Conservation (phyloP, 495 filamentous ascomycete species). For the Schizothecium vesticola region DNA sequence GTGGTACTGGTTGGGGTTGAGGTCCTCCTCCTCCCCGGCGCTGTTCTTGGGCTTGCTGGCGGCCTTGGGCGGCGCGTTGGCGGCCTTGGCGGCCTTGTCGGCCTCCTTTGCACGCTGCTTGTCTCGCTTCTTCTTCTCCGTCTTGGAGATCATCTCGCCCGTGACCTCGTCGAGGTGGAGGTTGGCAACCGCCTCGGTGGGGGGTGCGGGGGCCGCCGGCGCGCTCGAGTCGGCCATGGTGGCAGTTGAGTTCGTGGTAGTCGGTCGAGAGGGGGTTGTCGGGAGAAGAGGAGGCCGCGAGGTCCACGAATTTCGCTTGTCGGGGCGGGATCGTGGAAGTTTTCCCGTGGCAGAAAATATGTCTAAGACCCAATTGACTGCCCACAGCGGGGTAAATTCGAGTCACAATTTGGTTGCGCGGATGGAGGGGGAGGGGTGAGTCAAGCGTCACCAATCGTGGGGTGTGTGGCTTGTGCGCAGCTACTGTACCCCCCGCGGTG, state of each 20-base stretch:
- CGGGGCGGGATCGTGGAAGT: neutral
- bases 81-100: constrained; percentile 81
- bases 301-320: neutral
- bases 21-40: constrained; percentile 40
- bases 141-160: constrained; percentile 79
- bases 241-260: constrained; percentile 1
- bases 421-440: constrained; percentile 13
- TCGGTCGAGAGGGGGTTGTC: neutral
- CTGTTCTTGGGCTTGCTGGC: constrained; percentile 63
- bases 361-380: constrained; percentile 10
- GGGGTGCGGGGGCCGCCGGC: constrained; percentile 36
- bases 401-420: neutral
- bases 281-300: neutral
- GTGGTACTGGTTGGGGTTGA: constrained; percentile 94
- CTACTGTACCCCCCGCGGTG: neutral
- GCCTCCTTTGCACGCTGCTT: constrained; percentile 75
- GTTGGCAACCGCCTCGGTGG: constrained; percentile 60
- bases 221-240: constrained; percentile 47
- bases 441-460: constrained; percentile 8
- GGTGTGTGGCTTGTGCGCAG: neutral
- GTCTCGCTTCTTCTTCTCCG: constrained; percentile 84
- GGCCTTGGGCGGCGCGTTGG: constrained; percentile 62
- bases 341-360: neutral
- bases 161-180: constrained; percentile 79
- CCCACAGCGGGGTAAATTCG: constrained; percentile 20